These are phyloP conservation scores for Spinacia oleracea DNA, from an alignment of 179 eudicot species.

Conservation along the genomic window DNA sequence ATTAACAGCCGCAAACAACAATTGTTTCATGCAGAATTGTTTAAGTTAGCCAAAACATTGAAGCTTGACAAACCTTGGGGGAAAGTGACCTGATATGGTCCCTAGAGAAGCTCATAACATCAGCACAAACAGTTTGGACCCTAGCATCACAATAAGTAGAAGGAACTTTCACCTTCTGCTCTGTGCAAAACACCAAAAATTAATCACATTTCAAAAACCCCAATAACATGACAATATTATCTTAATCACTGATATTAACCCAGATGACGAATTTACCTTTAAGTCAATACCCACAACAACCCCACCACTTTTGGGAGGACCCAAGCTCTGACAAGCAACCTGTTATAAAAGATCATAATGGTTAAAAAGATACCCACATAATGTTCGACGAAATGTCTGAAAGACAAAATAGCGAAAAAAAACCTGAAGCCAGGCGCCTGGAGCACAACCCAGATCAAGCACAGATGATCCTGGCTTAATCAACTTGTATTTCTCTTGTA, in stretches of 20 bases:
- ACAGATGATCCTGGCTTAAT: slow-evolving; percentile 82
- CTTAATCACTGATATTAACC: neutral
- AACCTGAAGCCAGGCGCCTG: slow-evolving; percentile 99
- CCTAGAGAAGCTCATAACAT: slow-evolving; percentile 65
- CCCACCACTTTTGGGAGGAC: slow-evolving; percentile 77
- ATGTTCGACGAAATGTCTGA: slow-evolving; percentile 36
- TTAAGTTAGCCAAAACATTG: neutral
- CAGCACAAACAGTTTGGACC: slow-evolving; percentile 79
- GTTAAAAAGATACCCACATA: neutral
- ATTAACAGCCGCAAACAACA: neutral
- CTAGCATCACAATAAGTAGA: slow-evolving; percentile 72
- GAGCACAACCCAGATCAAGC: slow-evolving; percentile 98
- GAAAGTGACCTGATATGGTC: slow-evolving; percentile 65
- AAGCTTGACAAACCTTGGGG: slow-evolving; percentile 56
- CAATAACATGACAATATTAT: neutral
- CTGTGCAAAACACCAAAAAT: slow-evolving; percentile 34
- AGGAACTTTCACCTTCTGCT: slow-evolving; percentile 95
- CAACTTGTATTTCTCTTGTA: slow-evolving; percentile 80
- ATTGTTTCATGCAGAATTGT: neutral
- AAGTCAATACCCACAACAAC: slow-evolving; percentile 81
- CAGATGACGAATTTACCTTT: slow-evolving; percentile 50
- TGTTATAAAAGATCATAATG: slow-evolving; percentile 21
- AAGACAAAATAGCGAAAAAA: neutral
- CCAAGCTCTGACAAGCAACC: slow-evolving; percentile 97
- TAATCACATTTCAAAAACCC: neutral